Conservation (phyloP, 2,329 filamentous ascomycete genomes). For the Fusarium siculi region DNA sequence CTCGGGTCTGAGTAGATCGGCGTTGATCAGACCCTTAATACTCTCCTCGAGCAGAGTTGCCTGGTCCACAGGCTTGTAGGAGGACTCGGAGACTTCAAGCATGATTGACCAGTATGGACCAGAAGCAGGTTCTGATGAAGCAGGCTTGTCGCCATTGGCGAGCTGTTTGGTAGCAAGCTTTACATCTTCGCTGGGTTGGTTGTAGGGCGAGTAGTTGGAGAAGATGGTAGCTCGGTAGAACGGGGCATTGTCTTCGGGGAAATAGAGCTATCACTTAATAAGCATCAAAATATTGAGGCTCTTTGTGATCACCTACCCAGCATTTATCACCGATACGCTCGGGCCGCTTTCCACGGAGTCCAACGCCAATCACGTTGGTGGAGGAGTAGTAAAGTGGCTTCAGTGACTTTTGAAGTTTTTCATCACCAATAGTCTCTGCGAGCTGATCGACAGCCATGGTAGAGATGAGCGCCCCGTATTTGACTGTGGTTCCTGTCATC, state of each 20-base stretch:
- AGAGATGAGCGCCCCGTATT: slow-evolving; percentile 69
- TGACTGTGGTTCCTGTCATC: rapidly evolving
- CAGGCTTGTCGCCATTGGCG: slow-evolving; percentile 84
- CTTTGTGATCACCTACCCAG: slow-evolving; percentile 65
- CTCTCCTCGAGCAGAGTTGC: slow-evolving; percentile 86
- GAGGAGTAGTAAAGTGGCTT: slow-evolving; percentile 97
- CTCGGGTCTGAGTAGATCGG: slow-evolving; percentile 88
- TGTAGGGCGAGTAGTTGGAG: slow-evolving; percentile 99
- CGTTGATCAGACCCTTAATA: slow-evolving; percentile 97
- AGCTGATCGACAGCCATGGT: slow-evolving; percentile 96
- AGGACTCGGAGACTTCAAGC: slow-evolving; percentile 96
- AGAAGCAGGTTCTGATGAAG: slow-evolving; percentile 70
- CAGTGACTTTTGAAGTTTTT: slow-evolving; percentile 73
- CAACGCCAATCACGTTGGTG: slow-evolving; percentile 96
- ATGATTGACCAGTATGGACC: slow-evolving; percentile 99
- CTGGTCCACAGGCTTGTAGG: slow-evolving; percentile 91
- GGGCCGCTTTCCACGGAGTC: slow-evolving; percentile 88
- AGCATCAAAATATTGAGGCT: rapidly evolving
- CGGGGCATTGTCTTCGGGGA: slow-evolving; percentile 97
- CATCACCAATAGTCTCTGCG: slow-evolving; percentile 83
- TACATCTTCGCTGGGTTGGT: slow-evolving; percentile 84
- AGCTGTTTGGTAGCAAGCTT: slow-evolving; percentile 89
- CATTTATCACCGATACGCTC: slow-evolving; percentile 99
- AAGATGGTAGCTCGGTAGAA: slow-evolving; percentile 99
- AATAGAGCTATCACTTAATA: slow-evolving; percentile 72